Evolutionary conservation across 768 basidiomycete species (phyloP), one percentile per base, ranked within the genome.

Genomic region (Mycena filopes): DNA sequence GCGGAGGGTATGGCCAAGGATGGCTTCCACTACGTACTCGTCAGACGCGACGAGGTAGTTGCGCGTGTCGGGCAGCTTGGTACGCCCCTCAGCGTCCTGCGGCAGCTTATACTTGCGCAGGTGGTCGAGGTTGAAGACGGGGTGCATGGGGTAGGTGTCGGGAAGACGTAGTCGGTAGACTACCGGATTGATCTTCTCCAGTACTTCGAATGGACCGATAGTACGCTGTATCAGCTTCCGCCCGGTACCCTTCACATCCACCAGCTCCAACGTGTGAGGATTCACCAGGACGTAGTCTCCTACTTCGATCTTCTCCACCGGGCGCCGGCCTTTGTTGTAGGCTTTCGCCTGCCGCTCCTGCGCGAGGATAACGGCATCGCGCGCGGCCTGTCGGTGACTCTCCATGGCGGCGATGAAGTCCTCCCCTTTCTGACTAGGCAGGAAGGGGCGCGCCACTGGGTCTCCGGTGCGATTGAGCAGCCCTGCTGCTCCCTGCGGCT

Each of bases 201-300:
- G 23, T 0, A 76, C 68, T 29, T 74, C 71, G 47, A 74, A 76
- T 0, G 75, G 76, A 0, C 75, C 73, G 1, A 74, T 68, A 0
- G 36, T 41, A 4, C 72, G 41, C 23, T 71, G 69, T 1, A 74
- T 51, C 10, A 78, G 68, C 57, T 78, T 78, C 21, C 41, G 51
- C 0, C 77, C 75, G 0, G 47, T 70, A 0, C 74, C 76, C 58
- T 67, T 28, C 2, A 56, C 53, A 7, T 76, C 69, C 3, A 73
- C 55, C 3, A 75, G 60, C 28, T 74, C 65, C 6, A 76, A 48
- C 1, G 63, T 29, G 25, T 76, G 73, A 0, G 74, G 74, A n/a
- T 76, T 76, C 5, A 76, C 46, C 13, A 76, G 41, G 0, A 74
- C 75, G 12, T 49, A 38, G 40, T 67, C 69, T 12, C 57, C 64